Conservation (phyloP, 1,284 basidiomycete species). For the Ganoderma meredithae region DNA sequence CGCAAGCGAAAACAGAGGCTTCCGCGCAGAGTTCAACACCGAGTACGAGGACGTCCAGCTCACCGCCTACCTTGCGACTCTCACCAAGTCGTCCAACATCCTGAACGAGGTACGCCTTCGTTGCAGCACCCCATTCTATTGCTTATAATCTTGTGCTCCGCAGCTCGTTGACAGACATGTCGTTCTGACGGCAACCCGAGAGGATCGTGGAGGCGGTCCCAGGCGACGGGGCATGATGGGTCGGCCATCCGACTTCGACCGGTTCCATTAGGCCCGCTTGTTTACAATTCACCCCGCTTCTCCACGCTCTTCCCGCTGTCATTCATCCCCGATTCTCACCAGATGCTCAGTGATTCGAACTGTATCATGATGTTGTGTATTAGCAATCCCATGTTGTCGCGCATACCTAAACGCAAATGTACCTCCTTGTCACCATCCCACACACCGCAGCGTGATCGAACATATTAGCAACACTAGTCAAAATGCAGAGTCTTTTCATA, state of each 20-base stretch:
- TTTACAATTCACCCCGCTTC: neutral
- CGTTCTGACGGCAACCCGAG: constrained; percentile 42
- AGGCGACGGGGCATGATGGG: constrained; percentile 43
- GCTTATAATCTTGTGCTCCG: neutral
- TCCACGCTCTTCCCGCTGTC: constrained; percentile 1
- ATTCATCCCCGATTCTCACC: neutral
- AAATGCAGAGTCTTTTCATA: no score
- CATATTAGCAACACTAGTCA: no score
- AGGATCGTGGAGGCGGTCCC: constrained; percentile 39
- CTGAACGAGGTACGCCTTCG: constrained; percentile 82
- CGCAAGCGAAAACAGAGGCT: constrained; percentile 80
- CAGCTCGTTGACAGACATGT: constrained; percentile 48
- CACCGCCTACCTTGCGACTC: constrained; percentile 85
- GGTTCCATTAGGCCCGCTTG: constrained; percentile 46
- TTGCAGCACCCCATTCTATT: neutral
- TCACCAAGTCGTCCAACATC: constrained; percentile 89
- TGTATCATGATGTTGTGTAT: constrained; percentile 32
- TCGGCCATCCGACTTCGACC: constrained; percentile 59
- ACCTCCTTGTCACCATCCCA: neutral
- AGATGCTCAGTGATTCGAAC: neutral
- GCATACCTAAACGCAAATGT: constrained; percentile 14
- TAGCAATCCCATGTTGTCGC: constrained; percentile 25
- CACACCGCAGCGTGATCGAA: no score
- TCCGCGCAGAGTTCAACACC: constrained; percentile 86
- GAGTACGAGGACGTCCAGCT: constrained; percentile 97